Conservation (phyloP, 108 stramenopile species). For the Pseudonitzschia delicatissima region DNA sequence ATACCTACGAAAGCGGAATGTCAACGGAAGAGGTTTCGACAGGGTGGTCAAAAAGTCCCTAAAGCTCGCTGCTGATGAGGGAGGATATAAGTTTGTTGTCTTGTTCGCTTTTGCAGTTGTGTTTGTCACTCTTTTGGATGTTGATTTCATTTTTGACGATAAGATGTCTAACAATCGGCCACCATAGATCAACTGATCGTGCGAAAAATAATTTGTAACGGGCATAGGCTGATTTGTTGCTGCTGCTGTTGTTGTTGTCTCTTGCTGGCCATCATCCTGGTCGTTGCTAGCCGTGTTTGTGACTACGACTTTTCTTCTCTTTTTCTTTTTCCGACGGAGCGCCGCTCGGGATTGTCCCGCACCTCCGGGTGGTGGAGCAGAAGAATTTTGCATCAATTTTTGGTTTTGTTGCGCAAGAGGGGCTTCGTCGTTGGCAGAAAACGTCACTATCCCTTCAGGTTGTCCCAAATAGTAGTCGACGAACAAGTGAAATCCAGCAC, state of each 20-base stretch:
- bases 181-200: background rate
- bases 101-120: no score
- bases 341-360: slow-evolving; percentile 62
- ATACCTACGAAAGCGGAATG: slow-evolving; percentile 36
- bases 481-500: slow-evolving; percentile 60
- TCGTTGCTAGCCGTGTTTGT: no score
- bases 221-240: background rate
- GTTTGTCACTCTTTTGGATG: background rate
- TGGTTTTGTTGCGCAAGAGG: background rate
- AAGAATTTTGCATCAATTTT: background rate
- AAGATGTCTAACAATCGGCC: background rate
- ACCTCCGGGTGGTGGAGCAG: background rate
- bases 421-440: background rate
- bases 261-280: no score
- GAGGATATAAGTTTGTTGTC: no score
- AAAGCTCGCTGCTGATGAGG: background rate
- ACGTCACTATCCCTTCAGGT: slow-evolving; percentile 43
- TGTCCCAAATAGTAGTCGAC: slow-evolving; percentile 61
- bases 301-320: no score
- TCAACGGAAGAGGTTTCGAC: slow-evolving; percentile 33
- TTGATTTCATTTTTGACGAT: background rate
- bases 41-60: slow-evolving; percentile 15
- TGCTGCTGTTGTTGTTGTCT: background rate
- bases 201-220: background rate
- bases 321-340: slow-evolving; percentile 53